Percentiles rank a stretch among this genome's conserved stretches.
phyloP scores from a whole-genome alignment of 345 rosid genomes.

The Populus euphratica region DNA sequence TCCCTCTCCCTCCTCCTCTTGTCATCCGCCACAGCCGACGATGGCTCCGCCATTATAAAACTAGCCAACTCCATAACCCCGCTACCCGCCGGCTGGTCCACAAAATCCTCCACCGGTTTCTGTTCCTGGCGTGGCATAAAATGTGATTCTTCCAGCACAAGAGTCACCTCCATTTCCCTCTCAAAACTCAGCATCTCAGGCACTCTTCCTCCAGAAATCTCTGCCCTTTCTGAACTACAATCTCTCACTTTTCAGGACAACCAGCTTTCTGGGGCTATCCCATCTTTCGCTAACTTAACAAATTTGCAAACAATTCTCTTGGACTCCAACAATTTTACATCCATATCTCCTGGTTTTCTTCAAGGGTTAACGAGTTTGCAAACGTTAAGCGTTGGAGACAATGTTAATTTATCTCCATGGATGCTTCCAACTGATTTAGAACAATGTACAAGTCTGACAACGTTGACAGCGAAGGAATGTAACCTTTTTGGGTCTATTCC shows the following conservation, averaged over 20 bases:
- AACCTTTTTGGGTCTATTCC: conserved; percentile 56
- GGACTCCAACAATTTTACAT: conserved; percentile 54
- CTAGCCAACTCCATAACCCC: conserved; percentile 43
- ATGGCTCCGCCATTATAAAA: conserved; percentile 44
- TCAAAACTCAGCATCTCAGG: conserved; percentile 42
- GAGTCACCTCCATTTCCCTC: conserved; percentile 51
- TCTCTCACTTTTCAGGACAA: conserved; percentile 50
- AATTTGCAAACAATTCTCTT: conserved; percentile 42
- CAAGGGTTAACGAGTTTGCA: conserved; percentile 54
- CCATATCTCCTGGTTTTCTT: conserved; percentile 52
- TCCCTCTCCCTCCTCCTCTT: conserved; percentile 22
- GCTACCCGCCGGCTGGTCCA: conserved; percentile 61
- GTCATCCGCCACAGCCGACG: conserved; percentile 39
- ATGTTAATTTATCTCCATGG: conserved; percentile 45
- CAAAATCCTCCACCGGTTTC: conserved; percentile 31
- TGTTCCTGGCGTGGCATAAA: conserved; percentile 60
- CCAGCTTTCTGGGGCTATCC: conserved; percentile 53
- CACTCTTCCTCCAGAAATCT: conserved; percentile 43
- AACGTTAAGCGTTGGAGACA: conserved; percentile 44
- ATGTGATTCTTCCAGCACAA: conserved; percentile 38
- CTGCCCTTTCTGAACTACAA: conserved; percentile 52
- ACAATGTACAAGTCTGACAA: conserved; percentile 38
- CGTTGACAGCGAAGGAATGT: conserved; percentile 39
- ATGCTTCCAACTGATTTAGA: conserved; percentile 53
- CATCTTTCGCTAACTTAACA: conserved; percentile 53